Percentiles rank a stretch among this genome's conserved stretches.
Conservation (phyloP, 176 grass and related monocot genomes). For the Carex pumila region DNA sequence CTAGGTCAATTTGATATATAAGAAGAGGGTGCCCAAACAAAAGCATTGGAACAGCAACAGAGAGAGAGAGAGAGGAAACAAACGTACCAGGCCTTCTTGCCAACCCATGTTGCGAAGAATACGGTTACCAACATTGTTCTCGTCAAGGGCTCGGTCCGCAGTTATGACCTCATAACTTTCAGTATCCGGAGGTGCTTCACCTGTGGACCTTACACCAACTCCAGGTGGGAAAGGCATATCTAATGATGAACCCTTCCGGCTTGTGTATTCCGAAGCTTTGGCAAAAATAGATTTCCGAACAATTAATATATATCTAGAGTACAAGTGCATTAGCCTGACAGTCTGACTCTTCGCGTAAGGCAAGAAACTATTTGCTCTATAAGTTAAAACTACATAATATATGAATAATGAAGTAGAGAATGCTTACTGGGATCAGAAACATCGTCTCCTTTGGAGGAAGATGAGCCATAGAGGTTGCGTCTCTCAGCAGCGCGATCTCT, state of each 20-base stretch:
- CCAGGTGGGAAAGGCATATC: slow-evolving; percentile 98
- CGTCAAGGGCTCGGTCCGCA: slow-evolving; percentile 71
- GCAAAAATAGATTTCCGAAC: slow-evolving; percentile 78
- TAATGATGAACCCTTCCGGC: slow-evolving; percentile 71
- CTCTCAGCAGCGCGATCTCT: slow-evolving; percentile 98
- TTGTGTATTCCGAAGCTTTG: slow-evolving; percentile 58
- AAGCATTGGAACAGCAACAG: background rate
- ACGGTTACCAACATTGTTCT: slow-evolving; percentile 91
- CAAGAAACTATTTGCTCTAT: background rate
- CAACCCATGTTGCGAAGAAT: slow-evolving; percentile 62
- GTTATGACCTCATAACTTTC: slow-evolving; percentile 95
- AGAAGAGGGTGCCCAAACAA: background rate
- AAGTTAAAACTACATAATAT: background rate
- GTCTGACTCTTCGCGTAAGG: background rate
- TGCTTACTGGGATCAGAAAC: slow-evolving; percentile 71
- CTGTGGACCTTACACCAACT: slow-evolving; percentile 63
- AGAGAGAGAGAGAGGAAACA: background rate
- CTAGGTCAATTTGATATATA: background rate
- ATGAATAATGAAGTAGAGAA: slow-evolving; percentile 11
- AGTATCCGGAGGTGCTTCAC: slow-evolving; percentile 43
- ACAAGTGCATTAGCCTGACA: background rate
- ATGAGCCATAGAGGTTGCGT: slow-evolving; percentile 76
- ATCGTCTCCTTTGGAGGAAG: slow-evolving; percentile 44
- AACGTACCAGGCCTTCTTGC: slow-evolving; percentile 16
- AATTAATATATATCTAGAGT: slow-evolving; percentile 47